phyloP scores from a whole-genome alignment of 768 basidiomycete species.

The Mycena indigotica region DNA sequence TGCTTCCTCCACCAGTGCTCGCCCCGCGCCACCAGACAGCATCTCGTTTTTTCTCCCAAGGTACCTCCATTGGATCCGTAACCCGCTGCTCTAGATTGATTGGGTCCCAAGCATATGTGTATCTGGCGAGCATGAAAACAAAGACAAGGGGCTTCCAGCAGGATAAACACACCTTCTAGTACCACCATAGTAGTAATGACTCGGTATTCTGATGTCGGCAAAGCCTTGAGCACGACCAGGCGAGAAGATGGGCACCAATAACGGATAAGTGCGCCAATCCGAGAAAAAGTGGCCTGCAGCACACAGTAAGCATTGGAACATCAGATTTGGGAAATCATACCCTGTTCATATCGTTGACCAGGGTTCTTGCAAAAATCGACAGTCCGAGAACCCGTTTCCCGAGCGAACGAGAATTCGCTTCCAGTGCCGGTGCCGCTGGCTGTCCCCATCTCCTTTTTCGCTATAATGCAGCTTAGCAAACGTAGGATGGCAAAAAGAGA shows the following conservation, averaged over 20 bases:
- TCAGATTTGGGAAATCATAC: no score
- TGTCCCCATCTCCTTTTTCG: not conserved
- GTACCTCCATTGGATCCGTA: slow-evolving; percentile 81
- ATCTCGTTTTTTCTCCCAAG: slow-evolving; percentile 89
- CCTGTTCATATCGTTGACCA: slow-evolving; percentile 79
- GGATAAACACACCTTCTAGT: slow-evolving; percentile 47
- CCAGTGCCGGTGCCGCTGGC: slow-evolving; percentile 30
- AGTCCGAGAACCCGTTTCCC: slow-evolving; percentile 54
- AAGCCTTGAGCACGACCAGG: slow-evolving; percentile 87
- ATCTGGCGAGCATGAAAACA: slow-evolving; percentile 30
- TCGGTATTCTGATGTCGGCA: slow-evolving; percentile 90
- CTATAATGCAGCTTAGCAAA: no score
- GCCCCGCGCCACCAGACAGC: slow-evolving; percentile 95
- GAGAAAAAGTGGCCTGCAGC: slow-evolving; percentile 96
- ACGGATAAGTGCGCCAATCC: slow-evolving; percentile 88
- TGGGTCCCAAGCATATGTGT: slow-evolving; percentile 91
- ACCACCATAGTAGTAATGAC: slow-evolving; percentile 92
- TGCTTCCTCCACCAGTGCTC: slow-evolving; percentile 89
- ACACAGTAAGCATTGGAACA: no score
- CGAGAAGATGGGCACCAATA: slow-evolving; percentile 92
- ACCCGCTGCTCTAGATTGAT: slow-evolving; percentile 71
- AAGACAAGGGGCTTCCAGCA: no score
- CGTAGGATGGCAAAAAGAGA: no score
- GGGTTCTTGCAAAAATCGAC: slow-evolving; percentile 82
- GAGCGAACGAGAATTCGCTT: slow-evolving; percentile 66